Base-by-base conservation (phyloP, 352 stramenopile species). In the Pythium phragmitis region DNA sequence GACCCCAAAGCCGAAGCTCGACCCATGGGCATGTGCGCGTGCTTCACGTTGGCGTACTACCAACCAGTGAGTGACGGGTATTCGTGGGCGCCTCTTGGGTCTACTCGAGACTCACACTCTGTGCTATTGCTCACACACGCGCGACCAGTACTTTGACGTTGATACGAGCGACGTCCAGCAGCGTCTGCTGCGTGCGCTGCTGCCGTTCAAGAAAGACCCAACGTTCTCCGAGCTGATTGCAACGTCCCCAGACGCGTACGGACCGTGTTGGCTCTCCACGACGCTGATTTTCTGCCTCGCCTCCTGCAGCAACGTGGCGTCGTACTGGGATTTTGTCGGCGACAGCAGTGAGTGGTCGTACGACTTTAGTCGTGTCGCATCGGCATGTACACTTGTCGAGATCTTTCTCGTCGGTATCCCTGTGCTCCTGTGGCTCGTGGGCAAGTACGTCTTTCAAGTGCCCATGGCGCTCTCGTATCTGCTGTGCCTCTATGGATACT, bases 281-380 rank as follows among this genome's bases (percentile, higher is more conserved):
- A 96, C 87, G 51, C 79, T 96, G 34, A 82, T 96, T n/a, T 96
- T 96, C 67, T 89, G 76, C 60, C 61, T 96, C 61, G 87, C 87
- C 14, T 91, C 80, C 45, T 94, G 87, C 75, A 91, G 80, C 69
- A 96, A 96, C 69, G 82, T 80, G 14, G 85, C 85, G 12, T 92
- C 83, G 26, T 95, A 86, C 72, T 67, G 91, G 66, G 87, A 95
- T 52, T 94, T 82, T 53, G 61, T 63, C 8, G 82, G 78, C 26
- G 73, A 91, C 59, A 69, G 58, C 21, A 75, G 72, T 42, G 70
- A 88, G 51, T 95, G 87, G 87, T 67, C 76, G 33, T 95, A 95
- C 63, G 87, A 95, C 62, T 95, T 95, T 51, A 92, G 80, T 50
- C 80, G 77, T 13, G 68, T 95, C 28, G 85, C 80, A 16, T 90